Evolutionary conservation across 2,329 filamentous ascomycete species (phyloP).

Genomic region (Trichothecium roseum): DNA sequence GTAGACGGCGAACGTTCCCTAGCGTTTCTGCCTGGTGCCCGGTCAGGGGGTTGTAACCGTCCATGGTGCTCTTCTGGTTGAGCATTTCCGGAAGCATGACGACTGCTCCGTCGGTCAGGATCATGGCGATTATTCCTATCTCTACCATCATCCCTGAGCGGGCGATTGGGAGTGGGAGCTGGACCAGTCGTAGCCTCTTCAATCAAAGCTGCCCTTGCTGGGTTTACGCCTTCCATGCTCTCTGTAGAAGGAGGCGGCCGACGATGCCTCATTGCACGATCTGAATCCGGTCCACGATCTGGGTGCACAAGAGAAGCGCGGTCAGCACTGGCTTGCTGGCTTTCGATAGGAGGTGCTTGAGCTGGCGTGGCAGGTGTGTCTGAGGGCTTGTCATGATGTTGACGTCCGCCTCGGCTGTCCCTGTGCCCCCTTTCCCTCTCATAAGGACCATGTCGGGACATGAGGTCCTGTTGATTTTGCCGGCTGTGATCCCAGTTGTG

Average conservation of each 20-base stretch:
- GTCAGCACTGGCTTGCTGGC: slow-evolving; percentile 44
- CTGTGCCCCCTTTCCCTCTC: slow-evolving; percentile 30
- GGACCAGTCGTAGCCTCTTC: slow-evolving; percentile 26
- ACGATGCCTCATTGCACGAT: slow-evolving; percentile 17
- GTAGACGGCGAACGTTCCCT: slow-evolving; percentile 20
- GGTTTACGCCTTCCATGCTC: slow-evolving; percentile 31
- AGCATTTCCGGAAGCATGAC: slow-evolving; percentile 16
- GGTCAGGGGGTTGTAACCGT: slow-evolving; percentile 31
- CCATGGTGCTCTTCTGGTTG: slow-evolving; percentile 34
- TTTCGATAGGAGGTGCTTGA: slow-evolving; percentile 17
- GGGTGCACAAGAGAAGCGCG: slow-evolving; percentile 38
- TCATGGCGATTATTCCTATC: slow-evolving; percentile 39
- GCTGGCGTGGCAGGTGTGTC: slow-evolving; percentile 17
- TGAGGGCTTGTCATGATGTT: slow-evolving; percentile 16
- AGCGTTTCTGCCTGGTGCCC: slow-evolving; percentile 16
- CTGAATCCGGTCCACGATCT: slow-evolving; percentile 20
- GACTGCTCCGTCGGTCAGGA: slow-evolving; percentile 13
- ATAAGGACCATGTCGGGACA: slow-evolving; percentile 9
- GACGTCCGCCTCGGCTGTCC: slow-evolving; percentile 15
- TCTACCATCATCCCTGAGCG: slow-evolving; percentile 31
- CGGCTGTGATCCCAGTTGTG: slow-evolving; percentile 13
- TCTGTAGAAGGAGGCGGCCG: slow-evolving; percentile 14
- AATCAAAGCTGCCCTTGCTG: slow-evolving; percentile 35
- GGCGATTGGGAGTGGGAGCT: slow-evolving; percentile 23
- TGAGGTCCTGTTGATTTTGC: slow-evolving; percentile 8